Base-by-base conservation (phyloP, 2,329 filamentous ascomycete species). In the Neopestalotiopsis clavispora region DNA sequence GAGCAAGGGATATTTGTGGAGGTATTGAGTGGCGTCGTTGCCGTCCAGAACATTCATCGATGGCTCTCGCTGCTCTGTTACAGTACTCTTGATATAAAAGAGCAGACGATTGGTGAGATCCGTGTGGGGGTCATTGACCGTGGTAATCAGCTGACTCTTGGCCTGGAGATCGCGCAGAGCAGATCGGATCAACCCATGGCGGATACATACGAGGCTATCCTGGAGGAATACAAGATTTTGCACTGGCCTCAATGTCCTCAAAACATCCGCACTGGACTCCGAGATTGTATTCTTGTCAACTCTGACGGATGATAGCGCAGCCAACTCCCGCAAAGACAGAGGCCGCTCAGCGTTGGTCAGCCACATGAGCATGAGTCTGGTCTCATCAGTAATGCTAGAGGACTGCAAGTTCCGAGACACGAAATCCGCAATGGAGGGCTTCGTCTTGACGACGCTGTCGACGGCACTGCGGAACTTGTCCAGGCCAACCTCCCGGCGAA, bases 301-400 rank as follows among this genome's bases (percentile, higher is more conserved):
- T 57, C 78, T 73, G 14, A 81, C 70, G 1, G 75, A 75, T 5
- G 74, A 63, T 20, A 82, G 71, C 2, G 75, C 69, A 4, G 72
- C 70, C 2, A 82, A 69, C 67, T 82, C 80, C 61, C 73, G 74
- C 1, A 77, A 40, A 2, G 75, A 72, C 14, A 83, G 68, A 17
- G 81, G 81, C 1, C 80, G 79, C 23, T 78, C 70, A 0, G 78
- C 76, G 4, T 78, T 80, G 3, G 78, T 76, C 30, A 83, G 77
- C 80, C 80, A 82, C 4, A 77, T 67, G 20, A 82, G 67, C 61
- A 81, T 77, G 10, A 71, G 67, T 65, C 77, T 78, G 3, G 74
- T 77, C 52, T 79, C 76, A 7, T 78, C 75, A 1, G 65, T 76
- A 12, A 80, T 68, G 1, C 72, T 70, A 1, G 74, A 62, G 2